Evolutionary conservation across 2,329 filamentous ascomycete genomes (phyloP).

Genomic region (Calonectria crousiana): DNA sequence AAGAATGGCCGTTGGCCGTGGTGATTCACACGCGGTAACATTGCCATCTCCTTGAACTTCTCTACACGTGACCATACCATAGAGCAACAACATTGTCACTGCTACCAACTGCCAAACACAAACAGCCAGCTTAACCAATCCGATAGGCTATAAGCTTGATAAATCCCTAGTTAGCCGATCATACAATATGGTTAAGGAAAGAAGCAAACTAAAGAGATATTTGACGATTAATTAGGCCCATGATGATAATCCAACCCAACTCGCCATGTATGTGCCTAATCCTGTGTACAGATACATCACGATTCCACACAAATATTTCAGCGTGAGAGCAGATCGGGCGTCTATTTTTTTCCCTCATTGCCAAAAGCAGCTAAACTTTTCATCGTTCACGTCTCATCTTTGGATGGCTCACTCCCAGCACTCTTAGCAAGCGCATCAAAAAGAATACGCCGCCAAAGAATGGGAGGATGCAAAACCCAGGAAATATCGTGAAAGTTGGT

Average conservation of each 20-base stretch:
- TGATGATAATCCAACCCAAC: not conserved
- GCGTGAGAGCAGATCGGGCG: slow-evolving; percentile 16
- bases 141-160: not conserved
- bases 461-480: slow-evolving; percentile 4
- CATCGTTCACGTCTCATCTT: slow-evolving; percentile 25
- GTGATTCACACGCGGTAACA: not conserved
- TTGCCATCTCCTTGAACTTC: not conserved
- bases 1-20: not conserved
- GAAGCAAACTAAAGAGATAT: not conserved
- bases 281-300: not conserved
- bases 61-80: not conserved
- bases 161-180: not conserved
- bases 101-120: not conserved
- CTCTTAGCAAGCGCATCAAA: slow-evolving; percentile 5
- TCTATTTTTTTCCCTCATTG: slow-evolving; percentile 40
- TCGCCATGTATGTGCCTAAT: not conserved
- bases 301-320: not conserved
- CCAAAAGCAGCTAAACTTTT: slow-evolving; percentile 43
- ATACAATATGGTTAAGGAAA: not conserved
- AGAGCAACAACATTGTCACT: not conserved
- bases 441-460: not conserved
- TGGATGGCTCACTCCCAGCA: not conserved
- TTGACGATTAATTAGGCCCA: not conserved
- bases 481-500: slow-evolving; percentile 16
- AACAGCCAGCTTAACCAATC: not conserved